phyloP scores from a whole-genome alignment of 208 protist species.

The Sergeia podlipaevii region DNA sequence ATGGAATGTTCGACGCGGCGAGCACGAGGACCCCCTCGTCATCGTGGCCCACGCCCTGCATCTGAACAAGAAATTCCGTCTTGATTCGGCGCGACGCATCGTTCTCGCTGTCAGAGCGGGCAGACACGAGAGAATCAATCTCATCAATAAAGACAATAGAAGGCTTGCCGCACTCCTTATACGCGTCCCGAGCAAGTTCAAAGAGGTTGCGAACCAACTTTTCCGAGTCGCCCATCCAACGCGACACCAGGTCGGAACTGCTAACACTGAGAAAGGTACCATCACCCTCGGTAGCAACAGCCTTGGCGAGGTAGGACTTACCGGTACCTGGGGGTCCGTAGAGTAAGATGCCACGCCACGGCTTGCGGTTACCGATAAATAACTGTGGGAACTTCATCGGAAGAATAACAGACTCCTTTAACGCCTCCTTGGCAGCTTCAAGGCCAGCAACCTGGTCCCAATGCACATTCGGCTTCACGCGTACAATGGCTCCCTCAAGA shows the following conservation, averaged over 20 bases:
- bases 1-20: constrained; percentile 92
- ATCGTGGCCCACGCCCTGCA: constrained; percentile 86
- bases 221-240: constrained; percentile 93
- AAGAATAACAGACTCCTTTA: constrained; percentile 92
- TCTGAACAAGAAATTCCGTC: constrained; percentile 99
- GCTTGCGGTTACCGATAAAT: constrained; percentile 90
- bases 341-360: constrained; percentile 91
- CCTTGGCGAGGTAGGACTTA: constrained; percentile 93
- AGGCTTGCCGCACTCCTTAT: constrained; percentile 74
- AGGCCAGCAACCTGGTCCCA: constrained; percentile 92
- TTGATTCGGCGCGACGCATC: constrained; percentile 97
- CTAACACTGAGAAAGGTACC: constrained; percentile 93
- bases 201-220: constrained; percentile 94
- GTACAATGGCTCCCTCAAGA: constrained; percentile 75
- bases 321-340: constrained; percentile 93
- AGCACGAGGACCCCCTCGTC: constrained; percentile 90
- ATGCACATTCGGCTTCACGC: constrained; percentile 77
- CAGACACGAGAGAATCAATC: constrained; percentile 91
- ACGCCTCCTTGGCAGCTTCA: constrained; percentile 86
- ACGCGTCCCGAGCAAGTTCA: constrained; percentile 83
- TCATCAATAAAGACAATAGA: constrained; percentile 95
- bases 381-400: constrained; percentile 91
- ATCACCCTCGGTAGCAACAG: constrained; percentile 86
- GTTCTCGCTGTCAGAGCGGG: constrained; percentile 85
- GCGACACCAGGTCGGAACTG: constrained; percentile 86